These are phyloP conservation scores for Leucocoprinus leucothites DNA, from an alignment of 768 basidiomycete genomes.

Conservation along the genomic window DNA sequence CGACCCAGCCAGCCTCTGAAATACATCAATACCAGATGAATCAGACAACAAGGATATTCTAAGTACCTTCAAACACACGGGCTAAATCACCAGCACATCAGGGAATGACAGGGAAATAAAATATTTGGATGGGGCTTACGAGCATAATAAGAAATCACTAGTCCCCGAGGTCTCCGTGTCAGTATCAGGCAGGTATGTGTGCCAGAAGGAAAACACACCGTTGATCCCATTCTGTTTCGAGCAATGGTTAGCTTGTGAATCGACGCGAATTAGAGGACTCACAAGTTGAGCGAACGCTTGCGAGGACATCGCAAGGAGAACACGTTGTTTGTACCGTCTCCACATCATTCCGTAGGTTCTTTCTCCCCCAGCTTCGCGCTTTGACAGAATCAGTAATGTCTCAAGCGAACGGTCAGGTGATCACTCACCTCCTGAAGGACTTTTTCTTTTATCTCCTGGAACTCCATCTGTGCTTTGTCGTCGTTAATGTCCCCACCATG, in stretches of 20 bases:
- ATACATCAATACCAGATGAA: slow-evolving; percentile 10
- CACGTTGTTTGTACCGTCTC: slow-evolving; percentile 77
- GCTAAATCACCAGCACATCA: slow-evolving; percentile 33
- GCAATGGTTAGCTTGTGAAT: neutral
- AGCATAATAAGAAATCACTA: slow-evolving; percentile 90
- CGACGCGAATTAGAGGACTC: slow-evolving; percentile 23
- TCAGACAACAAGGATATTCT: slow-evolving; percentile 7
- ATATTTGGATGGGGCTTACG: slow-evolving; percentile 49
- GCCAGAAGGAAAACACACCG: slow-evolving; percentile 37
- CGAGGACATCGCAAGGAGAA: slow-evolving; percentile 89
- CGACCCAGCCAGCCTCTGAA: slow-evolving; percentile 87
- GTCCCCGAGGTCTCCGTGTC: neutral
- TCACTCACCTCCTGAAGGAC: slow-evolving; percentile 54
- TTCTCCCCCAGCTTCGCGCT: slow-evolving; percentile 71
- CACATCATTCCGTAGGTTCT: slow-evolving; percentile 77
- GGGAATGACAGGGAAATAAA: neutral
- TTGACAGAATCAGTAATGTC: neutral
- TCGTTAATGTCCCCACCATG: slow-evolving; percentile 77
- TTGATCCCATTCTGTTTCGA: slow-evolving; percentile 79
- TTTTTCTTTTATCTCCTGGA: slow-evolving; percentile 79
- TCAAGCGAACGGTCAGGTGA: too few relatives aligned
- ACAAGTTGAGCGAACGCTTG: slow-evolving; percentile 91
- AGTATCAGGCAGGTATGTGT: neutral
- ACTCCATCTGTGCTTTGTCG: slow-evolving; percentile 65
- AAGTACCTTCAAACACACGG: slow-evolving; percentile 86